A percentile compares a stretch with the other conserved stretches of the same genome.
Conservation (phyloP, 192 early-diverging fungal genomes). For the Rhizoclosmatium sp. region DNA sequence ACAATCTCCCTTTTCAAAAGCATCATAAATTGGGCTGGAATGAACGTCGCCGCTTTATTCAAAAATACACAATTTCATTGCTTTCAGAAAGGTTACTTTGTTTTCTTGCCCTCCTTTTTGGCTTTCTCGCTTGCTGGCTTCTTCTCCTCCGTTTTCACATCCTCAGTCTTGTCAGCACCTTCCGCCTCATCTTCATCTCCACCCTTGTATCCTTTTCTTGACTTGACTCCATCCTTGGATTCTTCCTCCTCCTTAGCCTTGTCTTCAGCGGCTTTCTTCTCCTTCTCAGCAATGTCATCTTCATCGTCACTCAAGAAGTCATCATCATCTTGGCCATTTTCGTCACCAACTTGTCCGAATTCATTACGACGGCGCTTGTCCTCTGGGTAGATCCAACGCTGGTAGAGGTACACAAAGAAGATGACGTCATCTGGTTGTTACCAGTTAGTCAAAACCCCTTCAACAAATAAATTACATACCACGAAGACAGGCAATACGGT, state of each 20-base stretch:
- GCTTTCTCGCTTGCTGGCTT: slow-evolving; percentile 1
- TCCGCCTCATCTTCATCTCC: not conserved
- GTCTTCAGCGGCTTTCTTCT: slow-evolving; percentile 16
- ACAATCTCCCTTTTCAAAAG: no score
- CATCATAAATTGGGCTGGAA: no score
- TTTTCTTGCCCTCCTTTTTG: slow-evolving; percentile 35
- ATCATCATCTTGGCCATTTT: slow-evolving; percentile 30
- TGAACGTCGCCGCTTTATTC: no score
- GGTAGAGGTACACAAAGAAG: slow-evolving; percentile 89
- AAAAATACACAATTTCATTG: not conserved
- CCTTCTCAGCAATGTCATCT: slow-evolving; percentile 24
- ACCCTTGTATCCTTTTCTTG: slow-evolving; percentile 18
- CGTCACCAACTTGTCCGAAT: slow-evolving; percentile 68
- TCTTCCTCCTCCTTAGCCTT: slow-evolving; percentile 34
- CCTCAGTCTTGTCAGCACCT: not conserved
- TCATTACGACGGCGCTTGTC: slow-evolving; percentile 89
- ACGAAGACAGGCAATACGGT: slow-evolving; percentile 82
- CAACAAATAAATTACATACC: slow-evolving; percentile 18
- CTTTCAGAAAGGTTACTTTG: slow-evolving; percentile 15
- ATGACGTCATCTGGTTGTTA: slow-evolving; percentile 75
- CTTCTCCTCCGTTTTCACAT: not conserved
- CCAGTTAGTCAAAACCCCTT: not conserved
- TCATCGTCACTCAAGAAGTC: slow-evolving; percentile 40
- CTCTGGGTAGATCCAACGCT: slow-evolving; percentile 78
- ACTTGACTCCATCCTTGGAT: slow-evolving; percentile 4